Evolutionary conservation across 495 filamentous ascomycete species (phyloP).

Genomic region (Tuber brumale): DNA sequence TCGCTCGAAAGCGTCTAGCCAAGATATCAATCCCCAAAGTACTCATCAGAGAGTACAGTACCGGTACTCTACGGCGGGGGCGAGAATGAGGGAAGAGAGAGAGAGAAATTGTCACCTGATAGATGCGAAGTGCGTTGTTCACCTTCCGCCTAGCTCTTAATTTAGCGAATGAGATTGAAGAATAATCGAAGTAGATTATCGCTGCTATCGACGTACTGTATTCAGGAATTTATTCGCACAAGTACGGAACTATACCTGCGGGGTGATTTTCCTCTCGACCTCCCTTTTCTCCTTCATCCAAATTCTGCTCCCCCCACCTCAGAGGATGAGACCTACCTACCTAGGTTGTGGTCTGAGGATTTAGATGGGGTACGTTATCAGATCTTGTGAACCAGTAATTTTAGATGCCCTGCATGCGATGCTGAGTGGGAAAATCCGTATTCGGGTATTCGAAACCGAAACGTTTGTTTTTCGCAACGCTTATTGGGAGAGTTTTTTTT

Average conservation of each 20-base stretch:
- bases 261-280: background rate
- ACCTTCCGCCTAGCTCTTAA: background rate
- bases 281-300: background rate
- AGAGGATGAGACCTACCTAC: background rate
- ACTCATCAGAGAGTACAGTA: background rate
- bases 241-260: background rate
- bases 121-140: background rate
- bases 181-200: background rate
- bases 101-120: background rate
- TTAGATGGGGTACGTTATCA: background rate
- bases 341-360: background rate
- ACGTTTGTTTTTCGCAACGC: background rate
- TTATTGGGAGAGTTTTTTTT: background rate
- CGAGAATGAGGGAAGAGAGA: background rate
- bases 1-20: background rate
- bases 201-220: background rate
- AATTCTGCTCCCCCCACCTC: background rate
- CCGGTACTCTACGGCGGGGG: background rate
- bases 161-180: background rate
- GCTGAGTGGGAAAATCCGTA: background rate
- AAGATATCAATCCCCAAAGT: background rate
- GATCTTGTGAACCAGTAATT: background rate
- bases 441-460: conserved; percentile 3
- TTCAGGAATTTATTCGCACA: background rate
- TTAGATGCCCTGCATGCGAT: background rate